Evolutionary conservation across 1,284 basidiomycete genomes (phyloP).

Genomic region (Ceratobasidium sp.): DNA sequence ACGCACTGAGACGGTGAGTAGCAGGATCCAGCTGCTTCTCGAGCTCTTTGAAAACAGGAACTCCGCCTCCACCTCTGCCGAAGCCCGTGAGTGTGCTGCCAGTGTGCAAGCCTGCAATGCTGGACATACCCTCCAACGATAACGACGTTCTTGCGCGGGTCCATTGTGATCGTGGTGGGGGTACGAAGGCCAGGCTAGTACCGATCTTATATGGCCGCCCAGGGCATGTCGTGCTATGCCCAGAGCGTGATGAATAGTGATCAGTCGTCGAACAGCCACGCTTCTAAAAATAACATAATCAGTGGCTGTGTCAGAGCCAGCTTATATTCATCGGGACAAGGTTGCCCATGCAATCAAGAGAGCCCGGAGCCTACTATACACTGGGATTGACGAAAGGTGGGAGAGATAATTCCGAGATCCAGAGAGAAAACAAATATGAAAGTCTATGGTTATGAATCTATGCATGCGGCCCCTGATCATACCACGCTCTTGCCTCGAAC

Average conservation of each 20-base stretch:
- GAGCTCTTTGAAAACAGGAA: slow-evolving; percentile 21
- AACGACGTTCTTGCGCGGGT: slow-evolving; percentile 22
- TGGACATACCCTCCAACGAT: slow-evolving; percentile 29
- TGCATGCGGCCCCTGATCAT: not conserved
- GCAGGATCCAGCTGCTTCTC: slow-evolving; percentile 26
- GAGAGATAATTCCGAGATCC: not conserved
- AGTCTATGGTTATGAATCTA: not conserved
- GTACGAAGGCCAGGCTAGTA: not conserved
- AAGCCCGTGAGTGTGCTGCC: not conserved
- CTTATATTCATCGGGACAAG: not conserved
- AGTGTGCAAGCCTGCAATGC: not conserved
- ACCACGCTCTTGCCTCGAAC: slow-evolving; percentile 18
- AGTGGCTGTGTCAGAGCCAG: not conserved
- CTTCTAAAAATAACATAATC: not conserved
- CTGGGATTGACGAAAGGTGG: not conserved
- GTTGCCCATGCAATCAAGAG: not conserved
- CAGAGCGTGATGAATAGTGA: not conserved
- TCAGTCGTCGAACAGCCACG: slow-evolving; percentile 10
- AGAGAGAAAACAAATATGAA: not conserved
- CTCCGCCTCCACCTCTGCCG: slow-evolving; percentile 14
- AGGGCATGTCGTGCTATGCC: slow-evolving; percentile 10
- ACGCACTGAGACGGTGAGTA: slow-evolving; percentile 27
- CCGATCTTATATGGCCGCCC: not conserved
- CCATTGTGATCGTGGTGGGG: not conserved
- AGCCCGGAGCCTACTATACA: slow-evolving; percentile 4